Evolutionary conservation across 257 asterid genomes (phyloP).

Genomic region (Galeopsis tetrahit): DNA sequence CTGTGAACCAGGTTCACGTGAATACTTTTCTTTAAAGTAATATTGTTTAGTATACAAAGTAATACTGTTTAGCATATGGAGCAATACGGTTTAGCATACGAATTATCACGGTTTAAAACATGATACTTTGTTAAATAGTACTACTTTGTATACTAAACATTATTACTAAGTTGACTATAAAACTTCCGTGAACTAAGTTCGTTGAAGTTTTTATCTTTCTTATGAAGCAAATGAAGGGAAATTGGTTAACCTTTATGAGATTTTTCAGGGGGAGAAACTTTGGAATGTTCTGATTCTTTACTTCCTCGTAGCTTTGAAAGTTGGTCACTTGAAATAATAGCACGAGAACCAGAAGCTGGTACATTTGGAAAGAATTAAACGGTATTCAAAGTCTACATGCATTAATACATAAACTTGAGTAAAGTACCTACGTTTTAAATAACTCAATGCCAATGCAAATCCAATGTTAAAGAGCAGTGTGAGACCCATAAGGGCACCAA

Average conservation of each 20-base stretch:
- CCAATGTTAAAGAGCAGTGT: constrained; percentile 58
- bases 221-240: neutral
- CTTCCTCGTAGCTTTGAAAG: constrained; percentile 46
- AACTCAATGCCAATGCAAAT: constrained; percentile 57
- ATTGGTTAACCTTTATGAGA: constrained; percentile 38
- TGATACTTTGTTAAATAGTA: too few relatives aligned
- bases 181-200: too few relatives aligned
- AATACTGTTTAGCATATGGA: too few relatives aligned
- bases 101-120: too few relatives aligned
- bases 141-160: too few relatives aligned
- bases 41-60: too few relatives aligned
- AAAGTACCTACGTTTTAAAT: constrained; percentile 53
- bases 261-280: constrained; percentile 31
- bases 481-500: constrained; percentile 61
- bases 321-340: constrained; percentile 64
- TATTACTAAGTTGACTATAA: too few relatives aligned
- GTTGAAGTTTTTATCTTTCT: too few relatives aligned
- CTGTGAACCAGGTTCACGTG: too few relatives aligned
- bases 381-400: constrained; percentile 8
- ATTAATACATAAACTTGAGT: neutral
- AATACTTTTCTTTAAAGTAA: too few relatives aligned
- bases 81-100: too few relatives aligned
- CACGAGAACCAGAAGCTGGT: constrained; percentile 73
- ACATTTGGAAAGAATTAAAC: constrained; percentile 23
- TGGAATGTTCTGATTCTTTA: constrained; percentile 33